phyloP scores from a whole-genome alignment of 352 stramenopile species.

The Phytophthora megakarya region DNA sequence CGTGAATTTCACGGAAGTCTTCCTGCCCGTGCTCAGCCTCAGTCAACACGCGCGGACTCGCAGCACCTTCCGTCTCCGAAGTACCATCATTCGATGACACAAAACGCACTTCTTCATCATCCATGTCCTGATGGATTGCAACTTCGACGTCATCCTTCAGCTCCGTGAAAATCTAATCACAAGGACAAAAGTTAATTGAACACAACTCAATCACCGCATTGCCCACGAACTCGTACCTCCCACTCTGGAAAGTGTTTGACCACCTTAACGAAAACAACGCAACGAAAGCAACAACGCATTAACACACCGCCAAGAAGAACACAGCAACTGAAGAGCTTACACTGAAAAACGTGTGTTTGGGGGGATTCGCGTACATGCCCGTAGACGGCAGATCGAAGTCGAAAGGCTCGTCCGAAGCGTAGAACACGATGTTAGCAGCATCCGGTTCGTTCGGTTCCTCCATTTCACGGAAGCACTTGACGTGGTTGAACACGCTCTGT shows the following conservation, averaged over 20 bases:
- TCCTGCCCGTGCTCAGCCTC: conserved; percentile 56
- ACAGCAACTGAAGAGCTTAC: conserved; percentile 36
- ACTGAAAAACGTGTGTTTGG: conserved; percentile 57
- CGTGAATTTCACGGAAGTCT: conserved; percentile 56
- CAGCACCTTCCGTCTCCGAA: not conserved
- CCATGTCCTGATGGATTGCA: conserved; percentile 51
- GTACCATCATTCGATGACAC: conserved; percentile 16
- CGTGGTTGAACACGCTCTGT: conserved; percentile 66
- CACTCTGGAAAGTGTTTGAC: conserved; percentile 66
- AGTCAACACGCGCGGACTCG: conserved; percentile 47
- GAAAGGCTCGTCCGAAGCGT: conserved; percentile 71
- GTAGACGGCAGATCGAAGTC: conserved; percentile 61
- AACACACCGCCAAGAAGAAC: not conserved
- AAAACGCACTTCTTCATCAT: conserved; percentile 62
- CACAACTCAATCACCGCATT: not conserved
- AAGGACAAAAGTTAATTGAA: not conserved
- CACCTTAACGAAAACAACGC: conserved; percentile 37
- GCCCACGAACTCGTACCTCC: conserved; percentile 44
- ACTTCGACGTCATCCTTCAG: conserved; percentile 47
- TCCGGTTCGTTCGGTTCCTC: conserved; percentile 40
- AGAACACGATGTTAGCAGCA: conserved; percentile 77
- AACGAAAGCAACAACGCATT: not conserved
- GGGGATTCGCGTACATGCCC: conserved; percentile 54
- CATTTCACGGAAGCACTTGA: conserved; percentile 75
- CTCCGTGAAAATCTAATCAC: conserved; percentile 64